Conservation (phyloP, 768 basidiomycete species). For the Russula compacta region DNA sequence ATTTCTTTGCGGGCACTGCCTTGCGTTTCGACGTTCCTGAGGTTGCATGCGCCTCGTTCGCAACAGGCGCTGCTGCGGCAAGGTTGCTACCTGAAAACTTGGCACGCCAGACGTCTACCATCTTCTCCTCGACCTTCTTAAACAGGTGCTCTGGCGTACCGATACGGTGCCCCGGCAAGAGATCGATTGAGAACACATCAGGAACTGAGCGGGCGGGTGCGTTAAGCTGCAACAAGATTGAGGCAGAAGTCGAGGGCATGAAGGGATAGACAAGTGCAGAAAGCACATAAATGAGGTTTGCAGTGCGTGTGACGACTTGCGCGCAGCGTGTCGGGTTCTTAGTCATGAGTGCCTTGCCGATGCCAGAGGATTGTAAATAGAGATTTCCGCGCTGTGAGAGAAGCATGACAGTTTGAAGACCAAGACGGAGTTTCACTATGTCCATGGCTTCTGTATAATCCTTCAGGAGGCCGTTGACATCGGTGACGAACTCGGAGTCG, state of each 20-base stretch:
- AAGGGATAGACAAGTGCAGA: slow-evolving; percentile 85
- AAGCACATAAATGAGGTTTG: slow-evolving; percentile 89
- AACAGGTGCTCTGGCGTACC: slow-evolving; percentile 87
- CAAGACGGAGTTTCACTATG: slow-evolving; percentile 77
- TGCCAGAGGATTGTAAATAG: slow-evolving; percentile 87
- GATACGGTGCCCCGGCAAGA: slow-evolving; percentile 78
- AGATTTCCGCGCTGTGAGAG: slow-evolving; percentile 84
- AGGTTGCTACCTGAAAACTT: slow-evolving; percentile 66
- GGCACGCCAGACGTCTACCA: slow-evolving; percentile 71
- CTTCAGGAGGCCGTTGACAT: slow-evolving; percentile 68
- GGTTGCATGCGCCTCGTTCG: slow-evolving; percentile 34
- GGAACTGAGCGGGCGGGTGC: slow-evolving; percentile 81
- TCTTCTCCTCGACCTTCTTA: slow-evolving; percentile 86
- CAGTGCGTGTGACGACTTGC: slow-evolving; percentile 78
- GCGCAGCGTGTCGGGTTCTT: slow-evolving; percentile 80
- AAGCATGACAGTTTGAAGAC: slow-evolving; percentile 82
- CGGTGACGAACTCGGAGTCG: slow-evolving; percentile 69
- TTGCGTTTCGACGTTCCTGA: slow-evolving; percentile 48
- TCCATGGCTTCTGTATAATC: slow-evolving; percentile 88
- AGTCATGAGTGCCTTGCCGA: slow-evolving; percentile 82
- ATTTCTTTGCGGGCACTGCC: slow-evolving; percentile 35
- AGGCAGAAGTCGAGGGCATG: slow-evolving; percentile 85
- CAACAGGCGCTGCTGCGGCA: slow-evolving; percentile 30
- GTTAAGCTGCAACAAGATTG: slow-evolving; percentile 80
- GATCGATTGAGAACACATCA: slow-evolving; percentile 61